phyloP scores from a whole-genome alignment of 495 filamentous ascomycete genomes.

The Pseudomonodictys pantanalensis region DNA sequence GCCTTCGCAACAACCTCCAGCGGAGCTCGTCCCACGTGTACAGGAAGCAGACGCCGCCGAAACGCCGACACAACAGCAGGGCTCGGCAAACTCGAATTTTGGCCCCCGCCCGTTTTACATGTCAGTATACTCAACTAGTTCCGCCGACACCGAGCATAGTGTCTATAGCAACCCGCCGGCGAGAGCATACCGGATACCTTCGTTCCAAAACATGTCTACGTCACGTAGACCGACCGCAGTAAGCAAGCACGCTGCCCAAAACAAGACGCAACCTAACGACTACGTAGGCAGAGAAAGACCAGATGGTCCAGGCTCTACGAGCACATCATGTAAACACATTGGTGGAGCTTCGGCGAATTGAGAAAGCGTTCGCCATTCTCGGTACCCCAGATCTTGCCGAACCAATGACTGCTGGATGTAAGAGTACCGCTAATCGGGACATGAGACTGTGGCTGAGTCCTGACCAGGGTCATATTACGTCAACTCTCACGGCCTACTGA shows the following conservation, averaged over 20 bases:
- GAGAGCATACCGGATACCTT: conserved; percentile 24
- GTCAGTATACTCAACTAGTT: conserved; percentile 26
- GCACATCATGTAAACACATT: conserved; percentile 70
- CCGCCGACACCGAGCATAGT: conserved; percentile 22
- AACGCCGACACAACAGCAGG: not conserved
- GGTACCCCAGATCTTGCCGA: conserved; percentile 56
- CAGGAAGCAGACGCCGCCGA: not conserved
- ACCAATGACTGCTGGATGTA: conserved; percentile 68
- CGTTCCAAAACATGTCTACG: conserved; percentile 27
- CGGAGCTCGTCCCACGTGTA: not conserved
- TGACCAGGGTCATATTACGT: conserved; percentile 61
- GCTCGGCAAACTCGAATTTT: not conserved
- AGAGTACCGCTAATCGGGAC: not conserved
- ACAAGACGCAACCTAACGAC: not conserved
- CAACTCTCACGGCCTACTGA: conserved; percentile 68
- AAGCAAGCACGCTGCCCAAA: not conserved
- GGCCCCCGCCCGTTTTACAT: conserved; percentile 20
- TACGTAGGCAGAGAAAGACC: conserved; percentile 49
- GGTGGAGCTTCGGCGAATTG: conserved; percentile 70
- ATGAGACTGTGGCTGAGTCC: conserved; percentile 12
- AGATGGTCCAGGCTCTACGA: conserved; percentile 52
- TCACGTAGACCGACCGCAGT: conserved; percentile 20
- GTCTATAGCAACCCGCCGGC: conserved; percentile 34
- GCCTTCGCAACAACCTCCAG: not conserved
- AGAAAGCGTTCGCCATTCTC: conserved; percentile 58